Conservation (phyloP, 768 basidiomycete species). For the Kwoniella bestiolae region DNA sequence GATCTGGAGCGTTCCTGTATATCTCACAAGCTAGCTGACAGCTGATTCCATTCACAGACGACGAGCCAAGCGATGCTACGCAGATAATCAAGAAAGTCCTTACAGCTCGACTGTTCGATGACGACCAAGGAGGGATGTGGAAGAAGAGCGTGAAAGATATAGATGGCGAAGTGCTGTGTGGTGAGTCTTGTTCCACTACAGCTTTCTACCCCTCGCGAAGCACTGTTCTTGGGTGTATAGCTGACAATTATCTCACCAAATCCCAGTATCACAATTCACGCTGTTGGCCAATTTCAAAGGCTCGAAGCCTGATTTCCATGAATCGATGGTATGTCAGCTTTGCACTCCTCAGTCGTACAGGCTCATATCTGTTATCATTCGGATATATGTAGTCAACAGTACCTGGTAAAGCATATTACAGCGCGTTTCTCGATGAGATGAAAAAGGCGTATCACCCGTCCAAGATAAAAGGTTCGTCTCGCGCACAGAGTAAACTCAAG, state of each 20-base stretch:
- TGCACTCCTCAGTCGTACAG: neutral
- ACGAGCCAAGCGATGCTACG: slow-evolving; percentile 74
- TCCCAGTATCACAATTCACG: slow-evolving; percentile 85
- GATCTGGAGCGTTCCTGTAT: too few species aligned
- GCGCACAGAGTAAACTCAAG: neutral
- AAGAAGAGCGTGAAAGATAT: slow-evolving; percentile 85
- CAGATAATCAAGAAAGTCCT: slow-evolving; percentile 81
- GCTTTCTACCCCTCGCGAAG: too few species aligned
- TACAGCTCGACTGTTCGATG: slow-evolving; percentile 71
- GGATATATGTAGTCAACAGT: slow-evolving; percentile 65
- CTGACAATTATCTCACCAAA: too few species aligned
- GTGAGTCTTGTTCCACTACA: too few species aligned
- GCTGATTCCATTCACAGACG: slow-evolving; percentile 64
- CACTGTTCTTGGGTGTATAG: too few species aligned
- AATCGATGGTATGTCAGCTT: slow-evolving; percentile 73
- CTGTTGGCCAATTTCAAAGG: slow-evolving; percentile 89
- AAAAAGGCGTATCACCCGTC: slow-evolving; percentile 70
- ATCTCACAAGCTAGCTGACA: too few species aligned
- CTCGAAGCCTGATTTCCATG: slow-evolving; percentile 73
- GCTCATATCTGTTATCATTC: neutral
- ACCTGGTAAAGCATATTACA: slow-evolving; percentile 71
- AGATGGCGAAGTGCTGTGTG: slow-evolving; percentile 86
- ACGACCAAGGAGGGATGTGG: slow-evolving; percentile 66
- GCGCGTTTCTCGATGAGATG: slow-evolving; percentile 72
- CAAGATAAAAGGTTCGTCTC: slow-evolving; percentile 73